phyloP scores from a whole-genome alignment of 2,329 filamentous ascomycete species.

The Colletotrichum spaethianum region DNA sequence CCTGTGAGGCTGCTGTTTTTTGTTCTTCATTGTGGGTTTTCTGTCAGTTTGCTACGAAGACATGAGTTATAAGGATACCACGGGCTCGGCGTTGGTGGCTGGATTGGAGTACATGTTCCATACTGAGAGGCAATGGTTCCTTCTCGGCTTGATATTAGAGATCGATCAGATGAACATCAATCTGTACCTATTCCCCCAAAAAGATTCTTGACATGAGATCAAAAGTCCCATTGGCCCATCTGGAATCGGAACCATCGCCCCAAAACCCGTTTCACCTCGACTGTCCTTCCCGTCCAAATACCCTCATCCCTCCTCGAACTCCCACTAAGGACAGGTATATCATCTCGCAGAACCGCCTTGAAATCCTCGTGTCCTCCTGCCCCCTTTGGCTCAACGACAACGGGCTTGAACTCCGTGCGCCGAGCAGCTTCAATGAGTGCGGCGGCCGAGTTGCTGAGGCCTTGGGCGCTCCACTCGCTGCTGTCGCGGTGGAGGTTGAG shows the following conservation, averaged over 20 bases:
- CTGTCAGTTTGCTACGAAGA: constrained; percentile 25
- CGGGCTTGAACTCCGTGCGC: constrained; percentile 58
- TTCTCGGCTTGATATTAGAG: background rate
- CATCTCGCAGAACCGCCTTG: constrained; percentile 61
- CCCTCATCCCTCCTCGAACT: constrained; percentile 66
- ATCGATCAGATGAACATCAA: background rate
- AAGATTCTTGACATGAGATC: background rate
- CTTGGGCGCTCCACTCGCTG: constrained; percentile 83
- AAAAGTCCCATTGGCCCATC: constrained; percentile 52
- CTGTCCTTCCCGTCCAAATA: constrained; percentile 70
- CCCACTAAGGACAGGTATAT: constrained; percentile 74
- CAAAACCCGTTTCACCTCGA: constrained; percentile 70
- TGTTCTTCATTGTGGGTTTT: constrained; percentile 4
- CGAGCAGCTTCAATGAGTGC: constrained; percentile 73
- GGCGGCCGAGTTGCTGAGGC: constrained; percentile 74
- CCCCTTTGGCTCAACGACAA: constrained; percentile 62
- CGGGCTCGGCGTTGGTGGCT: constrained; percentile 55
- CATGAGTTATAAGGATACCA: constrained; percentile 53
- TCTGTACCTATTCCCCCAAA: background rate
- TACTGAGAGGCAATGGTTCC: background rate
- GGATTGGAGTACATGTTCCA: constrained; percentile 28
- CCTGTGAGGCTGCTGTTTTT: constrained; percentile 56
- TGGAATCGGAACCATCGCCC: constrained; percentile 76
- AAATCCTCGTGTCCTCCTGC: constrained; percentile 48
- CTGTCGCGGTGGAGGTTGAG: constrained; percentile 76